Evolutionary conservation across 2,329 filamentous ascomycete genomes (phyloP).

Genomic region (Massarina eburnea): DNA sequence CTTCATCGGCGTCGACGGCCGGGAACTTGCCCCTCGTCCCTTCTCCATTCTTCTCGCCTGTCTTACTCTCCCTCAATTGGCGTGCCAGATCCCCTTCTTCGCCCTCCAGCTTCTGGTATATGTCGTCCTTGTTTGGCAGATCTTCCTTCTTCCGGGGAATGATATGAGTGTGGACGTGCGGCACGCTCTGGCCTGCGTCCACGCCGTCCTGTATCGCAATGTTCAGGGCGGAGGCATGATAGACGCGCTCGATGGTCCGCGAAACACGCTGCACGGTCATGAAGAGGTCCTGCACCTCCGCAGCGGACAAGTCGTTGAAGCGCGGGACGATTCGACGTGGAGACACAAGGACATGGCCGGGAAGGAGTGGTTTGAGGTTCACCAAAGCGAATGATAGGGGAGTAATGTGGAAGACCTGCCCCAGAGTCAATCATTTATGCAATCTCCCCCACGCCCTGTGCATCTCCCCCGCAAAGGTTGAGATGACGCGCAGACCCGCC

Average conservation of each 20-base stretch:
- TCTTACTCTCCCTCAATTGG: slow-evolving; percentile 58
- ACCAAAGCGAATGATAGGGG: slow-evolving; percentile 82
- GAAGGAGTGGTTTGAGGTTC: slow-evolving; percentile 91
- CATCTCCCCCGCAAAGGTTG: slow-evolving; percentile 4
- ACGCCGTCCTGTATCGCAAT: slow-evolving; percentile 92
- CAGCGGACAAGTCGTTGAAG: slow-evolving; percentile 70
- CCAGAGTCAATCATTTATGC: neutral
- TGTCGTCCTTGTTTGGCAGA: slow-evolving; percentile 66
- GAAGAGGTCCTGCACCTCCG: slow-evolving; percentile 84
- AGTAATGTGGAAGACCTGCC: slow-evolving; percentile 83
- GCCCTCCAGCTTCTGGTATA: slow-evolving; percentile 81
- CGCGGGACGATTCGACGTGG: slow-evolving; percentile 69
- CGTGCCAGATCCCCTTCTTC: slow-evolving; percentile 82
- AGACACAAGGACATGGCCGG: slow-evolving; percentile 90
- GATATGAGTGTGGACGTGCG: slow-evolving; percentile 91
- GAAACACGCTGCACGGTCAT: slow-evolving; percentile 81
- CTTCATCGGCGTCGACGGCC: slow-evolving; percentile 69
- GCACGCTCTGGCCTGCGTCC: slow-evolving; percentile 89
- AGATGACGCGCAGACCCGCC: slow-evolving; percentile 7
- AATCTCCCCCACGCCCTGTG: slow-evolving; percentile 2
- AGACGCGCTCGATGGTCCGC: slow-evolving; percentile 67
- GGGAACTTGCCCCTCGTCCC: slow-evolving; percentile 61
- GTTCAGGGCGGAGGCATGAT: slow-evolving; percentile 76
- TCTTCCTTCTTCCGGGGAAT: slow-evolving; percentile 70
- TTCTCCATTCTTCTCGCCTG: slow-evolving; percentile 22